Evolutionary conservation across 768 basidiomycete species (phyloP).

Genomic region (Kondoa malvinella): DNA sequence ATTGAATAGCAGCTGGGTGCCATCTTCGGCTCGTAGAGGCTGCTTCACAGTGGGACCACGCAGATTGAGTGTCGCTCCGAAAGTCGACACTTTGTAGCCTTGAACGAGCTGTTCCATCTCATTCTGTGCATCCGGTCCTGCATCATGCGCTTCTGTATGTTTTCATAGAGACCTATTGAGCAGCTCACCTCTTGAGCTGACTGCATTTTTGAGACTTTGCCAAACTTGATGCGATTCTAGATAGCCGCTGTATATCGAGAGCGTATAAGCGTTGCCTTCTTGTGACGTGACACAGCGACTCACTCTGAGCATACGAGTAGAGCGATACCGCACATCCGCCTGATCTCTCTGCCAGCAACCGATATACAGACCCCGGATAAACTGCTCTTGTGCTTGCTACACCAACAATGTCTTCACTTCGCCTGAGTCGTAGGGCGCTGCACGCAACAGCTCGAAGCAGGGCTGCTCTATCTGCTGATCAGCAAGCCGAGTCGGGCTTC

Average conservation of each 20-base stretch:
- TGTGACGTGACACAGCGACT: background rate
- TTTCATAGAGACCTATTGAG: background rate
- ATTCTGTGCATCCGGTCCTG: background rate
- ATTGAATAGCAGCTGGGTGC: background rate
- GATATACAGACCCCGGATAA: background rate
- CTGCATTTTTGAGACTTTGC: background rate
- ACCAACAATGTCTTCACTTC: background rate
- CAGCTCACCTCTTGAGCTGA: background rate
- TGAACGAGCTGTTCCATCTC: background rate
- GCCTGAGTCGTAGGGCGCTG: background rate
- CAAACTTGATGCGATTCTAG: background rate
- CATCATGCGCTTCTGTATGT: background rate
- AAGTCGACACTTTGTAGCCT: background rate
- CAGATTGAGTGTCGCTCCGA: background rate
- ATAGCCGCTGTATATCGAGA: no score
- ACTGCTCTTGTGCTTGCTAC: background rate
- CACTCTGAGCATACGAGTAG: background rate
- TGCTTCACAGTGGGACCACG: background rate
- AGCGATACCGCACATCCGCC: background rate
- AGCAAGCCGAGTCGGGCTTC: conserved; percentile 6
- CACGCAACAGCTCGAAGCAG: background rate
- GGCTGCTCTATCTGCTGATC: conserved; percentile 7
- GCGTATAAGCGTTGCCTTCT: no score
- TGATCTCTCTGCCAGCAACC: background rate
- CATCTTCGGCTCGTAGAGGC: background rate